These are phyloP conservation scores for Zygoascus meyerae DNA, from an alignment of 1,139 yeast species.

Conservation along the genomic window DNA sequence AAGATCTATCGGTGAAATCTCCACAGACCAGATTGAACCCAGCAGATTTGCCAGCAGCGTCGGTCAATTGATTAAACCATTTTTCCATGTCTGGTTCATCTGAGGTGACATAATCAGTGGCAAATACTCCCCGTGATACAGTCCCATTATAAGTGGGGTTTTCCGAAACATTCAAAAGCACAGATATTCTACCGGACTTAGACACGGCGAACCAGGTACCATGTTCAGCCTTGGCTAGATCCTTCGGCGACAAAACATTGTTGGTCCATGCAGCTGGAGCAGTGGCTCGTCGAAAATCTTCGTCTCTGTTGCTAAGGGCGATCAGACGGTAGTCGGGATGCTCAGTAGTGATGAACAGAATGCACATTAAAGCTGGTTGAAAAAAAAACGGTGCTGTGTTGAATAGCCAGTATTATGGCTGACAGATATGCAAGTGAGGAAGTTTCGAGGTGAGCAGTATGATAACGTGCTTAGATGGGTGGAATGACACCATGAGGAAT, in stretches of 20 bases:
- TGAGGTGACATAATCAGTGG: conserved; percentile 50
- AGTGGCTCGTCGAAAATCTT: conserved; percentile 69
- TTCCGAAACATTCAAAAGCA: conserved; percentile 65
- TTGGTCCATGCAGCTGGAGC: conserved; percentile 43
- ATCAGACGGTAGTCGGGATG: conserved; percentile 38
- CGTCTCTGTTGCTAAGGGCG: conserved; percentile 79
- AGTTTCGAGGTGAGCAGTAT: no score
- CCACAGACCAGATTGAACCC: conserved; percentile 86
- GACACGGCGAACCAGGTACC: conserved; percentile 93
- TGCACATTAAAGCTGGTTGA: conserved; percentile 15
- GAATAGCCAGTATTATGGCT: background rate
- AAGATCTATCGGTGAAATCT: conserved; percentile 33
- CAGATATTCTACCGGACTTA: conserved; percentile 58
- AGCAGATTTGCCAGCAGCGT: conserved; percentile 49
- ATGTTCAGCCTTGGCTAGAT: conserved; percentile 63
- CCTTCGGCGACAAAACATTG: conserved; percentile 62
- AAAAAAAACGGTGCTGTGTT: no score
- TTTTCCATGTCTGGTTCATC: conserved; percentile 35
- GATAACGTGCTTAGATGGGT: no score
- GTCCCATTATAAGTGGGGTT: conserved; percentile 21
- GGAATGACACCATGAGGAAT: no score
- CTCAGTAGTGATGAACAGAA: conserved; percentile 15
- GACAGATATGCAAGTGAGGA: no score
- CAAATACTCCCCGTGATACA: conserved; percentile 69
- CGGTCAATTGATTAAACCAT: conserved; percentile 37